Percentiles rank a stretch among this genome's conserved stretches.
Conservation (phyloP, 306 rosid genomes). For the Citrullus colocynthis region DNA sequence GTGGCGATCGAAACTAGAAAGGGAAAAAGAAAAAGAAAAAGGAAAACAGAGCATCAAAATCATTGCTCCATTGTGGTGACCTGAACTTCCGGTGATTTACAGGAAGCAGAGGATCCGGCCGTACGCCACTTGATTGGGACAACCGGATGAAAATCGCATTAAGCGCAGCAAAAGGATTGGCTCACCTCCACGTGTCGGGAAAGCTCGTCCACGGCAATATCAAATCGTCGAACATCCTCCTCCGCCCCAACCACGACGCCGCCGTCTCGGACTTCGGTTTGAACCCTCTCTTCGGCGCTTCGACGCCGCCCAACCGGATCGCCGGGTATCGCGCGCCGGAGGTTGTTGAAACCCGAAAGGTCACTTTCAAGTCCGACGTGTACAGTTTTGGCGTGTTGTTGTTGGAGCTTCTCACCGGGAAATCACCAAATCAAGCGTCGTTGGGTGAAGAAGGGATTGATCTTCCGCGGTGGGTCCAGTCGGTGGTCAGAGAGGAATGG, state of each 20-base stretch:
- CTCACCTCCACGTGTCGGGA: slow-evolving; percentile 75
- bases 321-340: slow-evolving; percentile 95
- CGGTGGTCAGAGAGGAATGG: slow-evolving; percentile 97
- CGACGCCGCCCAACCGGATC: slow-evolving; percentile 57
- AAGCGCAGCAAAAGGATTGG: slow-evolving; percentile 57
- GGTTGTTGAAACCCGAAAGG: slow-evolving; percentile 59
- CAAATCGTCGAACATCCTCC: slow-evolving; percentile 82
- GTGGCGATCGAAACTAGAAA: not conserved
- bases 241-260: slow-evolving; percentile 54
- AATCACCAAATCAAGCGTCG: slow-evolving; percentile 93
- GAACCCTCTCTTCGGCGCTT: slow-evolving; percentile 49
- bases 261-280: slow-evolving; percentile 72
- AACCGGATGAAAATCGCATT: slow-evolving; percentile 69
- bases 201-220: slow-evolving; percentile 86
- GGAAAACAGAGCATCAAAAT: not conserved
- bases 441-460: slow-evolving; percentile 88
- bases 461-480: slow-evolving; percentile 94
- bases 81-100: slow-evolving; percentile 9
- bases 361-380: slow-evolving; percentile 77
- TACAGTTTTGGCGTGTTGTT: slow-evolving; percentile 86
- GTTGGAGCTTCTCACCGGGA: slow-evolving; percentile 81
- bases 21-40: not conserved
- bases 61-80: not conserved
- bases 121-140: slow-evolving; percentile 95
- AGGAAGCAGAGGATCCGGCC: slow-evolving; percentile 96